phyloP scores from a whole-genome alignment of 305 asterid genomes.

The Fraxinus nigra region DNA sequence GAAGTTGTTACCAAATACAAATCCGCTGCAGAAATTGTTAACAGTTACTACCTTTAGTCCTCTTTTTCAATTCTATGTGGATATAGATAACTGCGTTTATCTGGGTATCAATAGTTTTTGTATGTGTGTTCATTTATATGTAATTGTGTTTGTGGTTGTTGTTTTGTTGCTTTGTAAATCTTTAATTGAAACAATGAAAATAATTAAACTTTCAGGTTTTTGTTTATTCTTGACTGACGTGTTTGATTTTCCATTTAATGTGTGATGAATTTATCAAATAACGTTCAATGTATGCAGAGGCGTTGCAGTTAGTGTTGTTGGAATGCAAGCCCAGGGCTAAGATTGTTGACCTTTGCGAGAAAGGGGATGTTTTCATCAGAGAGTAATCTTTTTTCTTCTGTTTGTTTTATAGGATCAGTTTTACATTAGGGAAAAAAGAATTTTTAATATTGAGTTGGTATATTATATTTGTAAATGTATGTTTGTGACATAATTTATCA shows the following conservation, averaged over 20 bases:
- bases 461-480: background rate
- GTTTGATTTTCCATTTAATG: background rate
- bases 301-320: constrained; percentile 60
- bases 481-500: background rate
- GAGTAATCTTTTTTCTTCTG: constrained; percentile 39
- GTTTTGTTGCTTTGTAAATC: background rate
- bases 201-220: background rate
- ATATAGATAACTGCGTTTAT: background rate
- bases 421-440: background rate
- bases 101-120: background rate
- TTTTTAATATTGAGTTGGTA: background rate
- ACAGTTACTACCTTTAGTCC: constrained; percentile 35
- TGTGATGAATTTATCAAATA: background rate
- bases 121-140: background rate
- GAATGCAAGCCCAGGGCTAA: constrained; percentile 71
- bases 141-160: background rate
- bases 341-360: constrained; percentile 75
- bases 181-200: background rate
- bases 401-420: background rate
- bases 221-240: background rate
- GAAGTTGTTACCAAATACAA: constrained; percentile 73
- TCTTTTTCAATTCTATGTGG: background rate
- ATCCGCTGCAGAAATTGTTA: constrained; percentile 66
- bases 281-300: constrained; percentile 47
- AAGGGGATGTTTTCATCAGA: constrained; percentile 60